phyloP scores from a whole-genome alignment of 2,329 filamentous ascomycete species.

The Sporothrix pallida region DNA sequence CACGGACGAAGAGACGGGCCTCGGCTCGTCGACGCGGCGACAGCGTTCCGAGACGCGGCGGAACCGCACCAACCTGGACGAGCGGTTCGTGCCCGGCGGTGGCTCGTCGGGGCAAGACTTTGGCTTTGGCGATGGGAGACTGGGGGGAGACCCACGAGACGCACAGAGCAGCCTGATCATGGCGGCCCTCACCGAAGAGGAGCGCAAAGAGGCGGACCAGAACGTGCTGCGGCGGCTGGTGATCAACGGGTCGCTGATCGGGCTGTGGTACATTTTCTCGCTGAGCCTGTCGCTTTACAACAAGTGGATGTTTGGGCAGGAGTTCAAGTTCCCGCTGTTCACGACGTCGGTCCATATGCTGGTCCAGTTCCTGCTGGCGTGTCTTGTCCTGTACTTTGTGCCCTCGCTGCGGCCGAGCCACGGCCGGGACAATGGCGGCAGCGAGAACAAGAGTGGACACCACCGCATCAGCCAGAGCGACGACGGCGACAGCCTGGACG shows the following conservation, averaged over 20 bases:
- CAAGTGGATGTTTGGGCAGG: slow-evolving; percentile 98
- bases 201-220: slow-evolving; percentile 77
- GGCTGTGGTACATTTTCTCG: slow-evolving; percentile 88
- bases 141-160: not conserved
- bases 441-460: not conserved
- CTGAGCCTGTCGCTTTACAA: slow-evolving; percentile 96
- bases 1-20: slow-evolving; percentile 87
- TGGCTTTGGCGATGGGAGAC: slow-evolving; percentile 23
- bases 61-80: slow-evolving; percentile 71
- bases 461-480: not conserved
- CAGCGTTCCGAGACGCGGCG: slow-evolving; percentile 70
- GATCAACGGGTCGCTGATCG: slow-evolving; percentile 81
- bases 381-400: slow-evolving; percentile 77
- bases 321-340: slow-evolving; percentile 94
- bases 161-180: not conserved
- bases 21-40: slow-evolving; percentile 75
- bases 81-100: slow-evolving; percentile 65
- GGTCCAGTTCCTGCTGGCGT: slow-evolving; percentile 85
- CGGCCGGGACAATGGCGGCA: slow-evolving; percentile 42
- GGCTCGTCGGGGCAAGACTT: slow-evolving; percentile 9
- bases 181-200: slow-evolving; percentile 64
- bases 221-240: slow-evolving; percentile 71
- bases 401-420: slow-evolving; percentile 72
- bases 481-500: not conserved
- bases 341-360: slow-evolving; percentile 95